Percentiles rank a stretch among this genome's conserved stretches.
Evolutionary conservation across 371 early-diverging fungal genomes (phyloP).

Genomic region (Parasitella parasitica): DNA sequence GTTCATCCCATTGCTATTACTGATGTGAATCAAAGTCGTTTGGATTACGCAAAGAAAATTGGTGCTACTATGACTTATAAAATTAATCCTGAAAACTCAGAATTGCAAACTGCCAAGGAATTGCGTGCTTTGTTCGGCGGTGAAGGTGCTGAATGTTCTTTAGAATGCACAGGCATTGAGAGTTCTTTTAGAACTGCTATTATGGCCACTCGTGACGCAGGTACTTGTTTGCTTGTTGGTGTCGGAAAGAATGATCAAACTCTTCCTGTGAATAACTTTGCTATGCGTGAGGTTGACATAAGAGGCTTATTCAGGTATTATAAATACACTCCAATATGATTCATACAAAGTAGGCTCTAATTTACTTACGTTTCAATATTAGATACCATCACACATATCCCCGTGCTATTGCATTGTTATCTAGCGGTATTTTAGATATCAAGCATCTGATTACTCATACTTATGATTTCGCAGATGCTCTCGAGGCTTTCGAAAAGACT

Average conservation of each 20-base stretch:
- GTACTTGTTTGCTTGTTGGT: constrained; percentile 45
- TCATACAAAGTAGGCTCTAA: background rate
- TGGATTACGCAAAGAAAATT: constrained; percentile 43
- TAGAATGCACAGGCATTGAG: constrained; percentile 50
- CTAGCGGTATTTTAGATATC: constrained; percentile 35
- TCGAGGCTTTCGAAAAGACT: constrained; percentile 44
- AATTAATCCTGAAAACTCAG: constrained; percentile 31
- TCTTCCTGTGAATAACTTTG: constrained; percentile 49
- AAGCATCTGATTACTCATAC: constrained; percentile 43
- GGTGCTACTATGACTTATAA: constrained; percentile 38
- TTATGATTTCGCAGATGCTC: constrained; percentile 44
- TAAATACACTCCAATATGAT: no score
- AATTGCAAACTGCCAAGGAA: constrained; percentile 35
- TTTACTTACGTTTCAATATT: background rate
- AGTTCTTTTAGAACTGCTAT: constrained; percentile 45
- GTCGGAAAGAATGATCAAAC: constrained; percentile 48
- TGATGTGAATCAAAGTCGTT: constrained; percentile 34
- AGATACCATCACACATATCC: constrained; percentile 50
- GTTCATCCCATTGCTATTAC: constrained; percentile 41
- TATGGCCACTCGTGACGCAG: constrained; percentile 45
- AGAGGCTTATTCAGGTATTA: constrained; percentile 43
- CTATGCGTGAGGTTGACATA: constrained; percentile 51
- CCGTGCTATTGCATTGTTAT: constrained; percentile 37
- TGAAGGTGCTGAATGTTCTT: constrained; percentile 39
- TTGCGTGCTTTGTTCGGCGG: constrained; percentile 31